A percentile compares a stretch with the other conserved stretches of the same genome.
phyloP scores from a whole-genome alignment of 345 rosid species.

The Aquilaria malaccensis region DNA sequence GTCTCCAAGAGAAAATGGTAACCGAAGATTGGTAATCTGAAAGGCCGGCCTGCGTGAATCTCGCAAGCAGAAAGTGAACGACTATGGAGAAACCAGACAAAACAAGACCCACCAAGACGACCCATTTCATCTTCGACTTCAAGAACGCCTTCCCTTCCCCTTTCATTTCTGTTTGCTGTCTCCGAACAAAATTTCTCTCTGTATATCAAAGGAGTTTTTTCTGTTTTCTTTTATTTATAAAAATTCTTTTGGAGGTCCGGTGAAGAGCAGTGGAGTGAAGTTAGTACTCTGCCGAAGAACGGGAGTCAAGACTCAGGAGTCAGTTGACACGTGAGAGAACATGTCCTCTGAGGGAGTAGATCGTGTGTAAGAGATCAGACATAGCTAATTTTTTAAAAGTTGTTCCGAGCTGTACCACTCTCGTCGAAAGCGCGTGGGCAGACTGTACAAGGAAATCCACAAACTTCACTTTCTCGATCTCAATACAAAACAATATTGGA shows the following conservation, averaged over 20 bases:
- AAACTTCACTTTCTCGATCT: no score
- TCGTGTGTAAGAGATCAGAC: constrained; percentile 17
- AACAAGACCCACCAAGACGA: constrained; percentile 67
- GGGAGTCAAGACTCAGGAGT: constrained; percentile 16
- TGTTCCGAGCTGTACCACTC: background rate
- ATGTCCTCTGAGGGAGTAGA: background rate
- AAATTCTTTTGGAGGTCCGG: background rate
- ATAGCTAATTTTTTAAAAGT: background rate
- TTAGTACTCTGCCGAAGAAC: background rate
- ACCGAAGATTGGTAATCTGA: constrained; percentile 78
- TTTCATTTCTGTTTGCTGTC: constrained; percentile 30
- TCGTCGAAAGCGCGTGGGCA: constrained; percentile 4
- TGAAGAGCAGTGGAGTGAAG: background rate
- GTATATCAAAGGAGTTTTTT: background rate
- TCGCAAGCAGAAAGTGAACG: constrained; percentile 79
- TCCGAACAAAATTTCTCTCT: constrained; percentile 1
- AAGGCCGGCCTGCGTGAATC: constrained; percentile 63
- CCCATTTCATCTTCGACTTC: constrained; percentile 89
- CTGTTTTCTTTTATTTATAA: background rate
- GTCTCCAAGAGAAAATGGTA: constrained; percentile 96
- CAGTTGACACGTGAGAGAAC: constrained; percentile 8
- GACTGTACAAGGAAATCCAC: no score
- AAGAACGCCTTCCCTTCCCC: constrained; percentile 71
- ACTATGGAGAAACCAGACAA: constrained; percentile 66
- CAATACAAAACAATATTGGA: no score